Conservation (phyloP, 768 basidiomycete species). For the Boletus rex-veris region DNA sequence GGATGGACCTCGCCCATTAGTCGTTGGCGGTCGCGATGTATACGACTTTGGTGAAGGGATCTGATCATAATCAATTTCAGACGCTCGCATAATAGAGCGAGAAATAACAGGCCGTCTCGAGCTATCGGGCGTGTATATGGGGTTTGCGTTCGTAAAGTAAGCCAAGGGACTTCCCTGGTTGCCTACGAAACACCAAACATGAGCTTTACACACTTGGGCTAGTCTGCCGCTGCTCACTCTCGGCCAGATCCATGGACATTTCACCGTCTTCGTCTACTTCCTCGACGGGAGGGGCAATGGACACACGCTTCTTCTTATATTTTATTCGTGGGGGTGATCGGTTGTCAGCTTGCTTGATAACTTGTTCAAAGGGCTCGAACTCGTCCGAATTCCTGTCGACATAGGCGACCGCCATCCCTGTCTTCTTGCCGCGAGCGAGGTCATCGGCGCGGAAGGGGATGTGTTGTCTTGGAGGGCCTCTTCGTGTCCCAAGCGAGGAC, state of each 20-base stretch:
- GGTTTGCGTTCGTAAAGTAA: constrained; percentile 35
- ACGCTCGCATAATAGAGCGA: constrained; percentile 48
- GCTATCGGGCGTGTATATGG: constrained; percentile 39
- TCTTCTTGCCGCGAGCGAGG: constrained; percentile 74
- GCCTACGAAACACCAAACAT: constrained; percentile 14
- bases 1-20: constrained; percentile 36
- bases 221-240: constrained; percentile 46
- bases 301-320: constrained; percentile 48
- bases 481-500: constrained; percentile 44
- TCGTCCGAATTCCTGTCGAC: constrained; percentile 76
- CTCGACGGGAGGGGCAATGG: constrained; percentile 31
- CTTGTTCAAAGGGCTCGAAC: constrained; percentile 76
- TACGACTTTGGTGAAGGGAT: constrained; percentile 56
- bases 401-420: constrained; percentile 64
- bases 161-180: constrained; percentile 31
- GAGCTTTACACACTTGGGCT: neutral
- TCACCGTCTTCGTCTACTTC: constrained; percentile 58
- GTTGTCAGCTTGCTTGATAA: constrained; percentile 66
- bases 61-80: constrained; percentile 58
- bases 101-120: constrained; percentile 37
- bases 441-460: constrained; percentile 79
- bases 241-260: constrained; percentile 74
- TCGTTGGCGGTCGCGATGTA: constrained; percentile 28
- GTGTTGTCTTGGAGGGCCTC: constrained; percentile 62
- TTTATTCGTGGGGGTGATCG: constrained; percentile 59